Conservation (phyloP, 2,329 filamentous ascomycete species). For the Hymenoscyphus fructigenus region DNA sequence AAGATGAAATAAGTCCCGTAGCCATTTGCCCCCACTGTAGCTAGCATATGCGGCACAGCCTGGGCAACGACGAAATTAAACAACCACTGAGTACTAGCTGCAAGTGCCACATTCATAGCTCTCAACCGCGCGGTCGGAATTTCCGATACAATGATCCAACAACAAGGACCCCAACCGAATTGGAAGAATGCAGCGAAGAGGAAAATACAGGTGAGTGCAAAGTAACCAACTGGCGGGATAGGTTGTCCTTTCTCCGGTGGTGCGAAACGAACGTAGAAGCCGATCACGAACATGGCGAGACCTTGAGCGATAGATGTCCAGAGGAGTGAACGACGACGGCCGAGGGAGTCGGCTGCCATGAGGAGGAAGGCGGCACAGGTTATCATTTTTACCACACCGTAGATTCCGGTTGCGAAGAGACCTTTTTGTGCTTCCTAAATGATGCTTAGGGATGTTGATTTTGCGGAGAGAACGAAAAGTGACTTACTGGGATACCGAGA, state of each 20-base stretch:
- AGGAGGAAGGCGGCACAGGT: slow-evolving; percentile 64
- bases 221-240: slow-evolving; percentile 66
- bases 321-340: slow-evolving; percentile 57
- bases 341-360: slow-evolving; percentile 68
- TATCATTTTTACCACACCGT: slow-evolving; percentile 68
- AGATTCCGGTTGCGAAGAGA: slow-evolving; percentile 72
- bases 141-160: slow-evolving; percentile 70
- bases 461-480: neutral
- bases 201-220: slow-evolving; percentile 70
- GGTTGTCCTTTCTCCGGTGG: slow-evolving; percentile 53
- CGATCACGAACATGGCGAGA: slow-evolving; percentile 66
- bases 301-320: slow-evolving; percentile 65
- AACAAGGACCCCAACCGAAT: slow-evolving; percentile 67
- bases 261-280: slow-evolving; percentile 65
- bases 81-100: slow-evolving; percentile 68
- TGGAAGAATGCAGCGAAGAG: slow-evolving; percentile 71
- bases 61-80: slow-evolving; percentile 73
- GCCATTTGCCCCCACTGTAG: slow-evolving; percentile 46
- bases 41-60: slow-evolving; percentile 67
- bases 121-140: slow-evolving; percentile 67
- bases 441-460: neutral
- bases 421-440: slow-evolving; percentile 49
- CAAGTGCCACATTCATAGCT: slow-evolving; percentile 66
- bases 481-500: slow-evolving; percentile 54
- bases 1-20: slow-evolving; percentile 69